Conservation (phyloP, 2,329 filamentous ascomycete species). For the Aspergillus ustus region DNA sequence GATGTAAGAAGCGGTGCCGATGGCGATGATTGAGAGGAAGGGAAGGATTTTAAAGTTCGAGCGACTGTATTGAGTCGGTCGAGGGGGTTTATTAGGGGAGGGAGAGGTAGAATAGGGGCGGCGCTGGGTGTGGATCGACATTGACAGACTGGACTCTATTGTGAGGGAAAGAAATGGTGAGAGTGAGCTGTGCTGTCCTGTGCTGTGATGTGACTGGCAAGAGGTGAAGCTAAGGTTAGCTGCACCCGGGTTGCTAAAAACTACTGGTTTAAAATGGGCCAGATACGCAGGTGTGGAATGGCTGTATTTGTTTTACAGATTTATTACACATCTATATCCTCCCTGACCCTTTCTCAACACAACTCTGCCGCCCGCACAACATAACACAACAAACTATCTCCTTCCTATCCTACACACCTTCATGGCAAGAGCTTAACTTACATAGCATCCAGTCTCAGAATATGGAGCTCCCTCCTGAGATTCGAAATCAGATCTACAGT, state of each 20-base stretch:
- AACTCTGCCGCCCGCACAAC: neutral
- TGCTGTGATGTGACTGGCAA: neutral
- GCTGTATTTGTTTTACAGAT: conserved; percentile 7
- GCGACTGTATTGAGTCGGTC: conserved; percentile 33
- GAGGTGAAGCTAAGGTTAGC: neutral
- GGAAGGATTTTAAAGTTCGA: conserved; percentile 49
- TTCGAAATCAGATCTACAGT: conserved; percentile 71
- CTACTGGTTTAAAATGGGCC: neutral
- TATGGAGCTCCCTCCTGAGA: conserved; percentile 65
- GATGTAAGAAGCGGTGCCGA: conserved; percentile 56
- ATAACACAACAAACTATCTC: neutral
- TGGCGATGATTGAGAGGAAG: conserved; percentile 49
- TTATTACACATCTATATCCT: conserved; percentile 11
- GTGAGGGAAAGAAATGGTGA: neutral
- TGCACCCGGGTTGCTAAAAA: neutral
- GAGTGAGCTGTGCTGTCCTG: neutral
- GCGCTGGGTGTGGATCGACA: conserved; percentile 7
- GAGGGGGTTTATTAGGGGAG: conserved; percentile 19
- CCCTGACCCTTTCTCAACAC: neutral
- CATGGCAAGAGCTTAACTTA: neutral
- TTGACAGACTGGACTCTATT: neutral
- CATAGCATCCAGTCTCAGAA: conserved; percentile 34
- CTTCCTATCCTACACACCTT: neutral
- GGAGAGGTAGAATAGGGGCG: conserved; percentile 20
- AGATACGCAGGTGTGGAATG: neutral